Evolutionary conservation across 148 eudicot species (phyloP).

Genomic region (Simmondsia chinensis): DNA sequence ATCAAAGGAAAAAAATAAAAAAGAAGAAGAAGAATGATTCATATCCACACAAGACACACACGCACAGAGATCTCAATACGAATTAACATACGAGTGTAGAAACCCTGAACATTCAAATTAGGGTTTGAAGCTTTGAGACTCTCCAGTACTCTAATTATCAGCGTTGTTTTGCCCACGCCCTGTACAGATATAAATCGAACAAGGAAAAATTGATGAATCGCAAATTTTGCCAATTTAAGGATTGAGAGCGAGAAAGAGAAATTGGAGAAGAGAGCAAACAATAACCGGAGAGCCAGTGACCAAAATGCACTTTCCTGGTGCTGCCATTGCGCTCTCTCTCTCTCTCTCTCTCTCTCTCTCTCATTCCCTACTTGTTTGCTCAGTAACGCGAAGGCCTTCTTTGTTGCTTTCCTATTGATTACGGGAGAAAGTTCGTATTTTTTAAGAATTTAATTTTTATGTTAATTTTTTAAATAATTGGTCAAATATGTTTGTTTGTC

Average conservation of each 20-base stretch:
- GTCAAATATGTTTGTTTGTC: no score
- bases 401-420: no score
- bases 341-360: neutral
- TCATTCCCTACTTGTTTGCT: no score
- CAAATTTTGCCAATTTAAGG: no score
- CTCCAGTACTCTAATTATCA: slow-evolving; percentile 50
- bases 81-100: slow-evolving; percentile 65
- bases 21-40: slow-evolving; percentile 1
- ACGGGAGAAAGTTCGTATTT: no score
- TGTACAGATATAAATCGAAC: slow-evolving; percentile 5
- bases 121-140: slow-evolving; percentile 52
- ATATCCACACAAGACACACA: no score
- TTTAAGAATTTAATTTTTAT: no score
- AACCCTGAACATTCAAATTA: slow-evolving; percentile 70
- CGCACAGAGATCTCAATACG: no score
- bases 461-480: no score
- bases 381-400: no score
- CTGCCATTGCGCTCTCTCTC: slow-evolving; percentile 44
- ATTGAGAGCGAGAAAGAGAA: neutral
- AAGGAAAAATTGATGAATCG: neutral
- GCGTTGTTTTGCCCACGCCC: slow-evolving; percentile 86
- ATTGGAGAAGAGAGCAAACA: neutral
- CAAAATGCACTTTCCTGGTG: slow-evolving; percentile 57
- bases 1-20: neutral
- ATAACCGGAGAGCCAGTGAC: slow-evolving; percentile 75